These are phyloP conservation scores for Cyberlindnera veronae DNA, from an alignment of 805 yeast species.

Conservation along the genomic window DNA sequence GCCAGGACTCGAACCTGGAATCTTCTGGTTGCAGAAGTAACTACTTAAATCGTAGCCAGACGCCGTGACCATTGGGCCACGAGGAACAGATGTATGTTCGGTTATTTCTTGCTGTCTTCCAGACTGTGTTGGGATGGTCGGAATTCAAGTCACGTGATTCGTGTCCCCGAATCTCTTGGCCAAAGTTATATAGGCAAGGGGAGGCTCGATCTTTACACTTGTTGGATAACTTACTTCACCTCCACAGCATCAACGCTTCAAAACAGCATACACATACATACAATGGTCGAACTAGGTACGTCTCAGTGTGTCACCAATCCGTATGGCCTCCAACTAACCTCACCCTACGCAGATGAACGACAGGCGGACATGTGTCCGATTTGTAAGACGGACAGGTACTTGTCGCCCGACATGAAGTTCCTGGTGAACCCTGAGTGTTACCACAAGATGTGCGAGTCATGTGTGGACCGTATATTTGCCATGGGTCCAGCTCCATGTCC, in stretches of 20 bases:
- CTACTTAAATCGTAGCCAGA: conserved; percentile 60
- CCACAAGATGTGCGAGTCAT: conserved; percentile 94
- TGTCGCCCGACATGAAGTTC: conserved; percentile 90
- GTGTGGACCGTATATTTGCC: conserved; percentile 92
- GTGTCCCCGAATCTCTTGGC: too few species aligned
- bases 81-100: conserved; percentile 48
- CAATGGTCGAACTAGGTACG: conserved; percentile 5
- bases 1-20: conserved; percentile 36
- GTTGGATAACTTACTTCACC: too few species aligned
- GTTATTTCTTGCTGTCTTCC: too few species aligned
- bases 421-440: conserved; percentile 96
- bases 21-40: conserved; percentile 36
- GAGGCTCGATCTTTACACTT: too few species aligned
- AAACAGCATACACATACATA: background rate
- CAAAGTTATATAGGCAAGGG: too few species aligned
- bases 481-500: conserved; percentile 98
- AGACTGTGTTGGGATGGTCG: too few species aligned
- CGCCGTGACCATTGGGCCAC: conserved; percentile 78
- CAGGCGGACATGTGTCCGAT: conserved; percentile 89
- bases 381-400: conserved; percentile 90
- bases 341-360: conserved; percentile 28
- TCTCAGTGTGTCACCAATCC: background rate
- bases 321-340: background rate
- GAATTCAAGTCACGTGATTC: too few species aligned
- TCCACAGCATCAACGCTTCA: too few species aligned